Evolutionary conservation across 169 alveolate genomes (phyloP).

Genomic region (Theileria parva): DNA sequence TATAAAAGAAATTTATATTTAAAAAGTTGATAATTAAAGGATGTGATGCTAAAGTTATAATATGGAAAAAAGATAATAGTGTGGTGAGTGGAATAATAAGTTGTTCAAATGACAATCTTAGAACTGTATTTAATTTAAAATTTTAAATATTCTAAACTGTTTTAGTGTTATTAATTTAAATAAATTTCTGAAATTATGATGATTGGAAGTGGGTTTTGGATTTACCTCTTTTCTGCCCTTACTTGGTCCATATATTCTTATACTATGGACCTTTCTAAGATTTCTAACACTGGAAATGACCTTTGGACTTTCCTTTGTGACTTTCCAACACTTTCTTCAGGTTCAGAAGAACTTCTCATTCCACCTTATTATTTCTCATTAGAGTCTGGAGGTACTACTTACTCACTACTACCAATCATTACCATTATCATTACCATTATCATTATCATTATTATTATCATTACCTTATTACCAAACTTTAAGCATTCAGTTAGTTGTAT

Average conservation of each 20-base stretch:
- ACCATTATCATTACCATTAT: too few species aligned
- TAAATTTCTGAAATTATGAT: background rate
- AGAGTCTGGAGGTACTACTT: slow-evolving; percentile 53
- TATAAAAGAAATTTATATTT: too few species aligned
- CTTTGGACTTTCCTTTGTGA: slow-evolving; percentile 31
- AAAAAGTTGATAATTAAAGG: too few species aligned
- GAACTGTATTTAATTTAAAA: background rate
- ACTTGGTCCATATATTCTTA: background rate
- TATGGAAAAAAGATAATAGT: background rate
- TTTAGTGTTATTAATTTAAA: background rate
- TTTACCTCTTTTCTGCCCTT: background rate
- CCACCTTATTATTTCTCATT: slow-evolving; percentile 50
- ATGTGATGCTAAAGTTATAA: too few species aligned
- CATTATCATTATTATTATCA: too few species aligned
- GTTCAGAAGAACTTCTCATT: slow-evolving; percentile 35
- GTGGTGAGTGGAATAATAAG: background rate
- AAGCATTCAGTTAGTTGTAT: too few species aligned
- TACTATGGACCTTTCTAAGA: slow-evolving; percentile 14
- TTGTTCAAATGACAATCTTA: background rate
- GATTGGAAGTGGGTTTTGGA: slow-evolving; percentile 10
- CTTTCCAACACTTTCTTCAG: slow-evolving; percentile 47
- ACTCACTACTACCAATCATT: background rate
- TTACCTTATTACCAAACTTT: too few species aligned
- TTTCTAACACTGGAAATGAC: background rate
- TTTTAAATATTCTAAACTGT: background rate